Evolutionary conservation across 177 flowering plant species (phyloP).

Genomic region (Vitis hybrid): DNA sequence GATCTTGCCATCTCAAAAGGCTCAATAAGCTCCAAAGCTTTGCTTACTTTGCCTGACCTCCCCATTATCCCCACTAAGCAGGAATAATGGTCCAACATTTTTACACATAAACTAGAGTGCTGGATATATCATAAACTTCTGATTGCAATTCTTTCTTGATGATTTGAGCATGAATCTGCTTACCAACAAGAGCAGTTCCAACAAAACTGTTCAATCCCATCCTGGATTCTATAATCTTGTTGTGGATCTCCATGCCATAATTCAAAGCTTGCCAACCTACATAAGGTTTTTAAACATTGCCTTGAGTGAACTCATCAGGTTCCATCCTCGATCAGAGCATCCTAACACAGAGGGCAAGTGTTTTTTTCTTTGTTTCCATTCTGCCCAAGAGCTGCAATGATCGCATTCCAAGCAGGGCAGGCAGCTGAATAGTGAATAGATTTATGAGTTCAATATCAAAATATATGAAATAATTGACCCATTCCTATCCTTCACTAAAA

Average conservation of each 20-base stretch:
- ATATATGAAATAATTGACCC: too few relatives aligned
- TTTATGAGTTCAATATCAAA: too few relatives aligned
- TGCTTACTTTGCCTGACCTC: too few relatives aligned
- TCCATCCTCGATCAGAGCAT: slow-evolving; percentile 61
- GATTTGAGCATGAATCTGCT: slow-evolving; percentile 82
- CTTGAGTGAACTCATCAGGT: slow-evolving; percentile 84
- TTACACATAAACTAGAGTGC: slow-evolving; percentile 49
- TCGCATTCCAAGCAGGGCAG: slow-evolving; percentile 68
- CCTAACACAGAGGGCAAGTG: slow-evolving; percentile 39
- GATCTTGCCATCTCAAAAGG: too few relatives aligned
- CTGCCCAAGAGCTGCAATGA: slow-evolving; percentile 78
- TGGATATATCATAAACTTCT: slow-evolving; percentile 57
- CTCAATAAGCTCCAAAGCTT: too few relatives aligned
- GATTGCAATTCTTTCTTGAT: slow-evolving; percentile 64
- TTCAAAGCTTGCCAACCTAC: slow-evolving; percentile 42
- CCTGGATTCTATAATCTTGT: slow-evolving; percentile 55
- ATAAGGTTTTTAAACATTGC: slow-evolving; percentile 82
- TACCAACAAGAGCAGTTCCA: slow-evolving; percentile 73
- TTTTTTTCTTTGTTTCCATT: slow-evolving; percentile 49
- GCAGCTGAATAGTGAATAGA: slow-evolving; percentile 24
- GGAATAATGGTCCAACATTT: too few relatives aligned
- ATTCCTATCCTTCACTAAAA: too few relatives aligned
- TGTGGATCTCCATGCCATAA: slow-evolving; percentile 64
- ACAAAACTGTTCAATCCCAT: slow-evolving; percentile 58
- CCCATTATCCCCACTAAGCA: too few relatives aligned